phyloP scores from a whole-genome alignment of 2,329 filamentous ascomycete species.

The Verticillium isaacii region DNA sequence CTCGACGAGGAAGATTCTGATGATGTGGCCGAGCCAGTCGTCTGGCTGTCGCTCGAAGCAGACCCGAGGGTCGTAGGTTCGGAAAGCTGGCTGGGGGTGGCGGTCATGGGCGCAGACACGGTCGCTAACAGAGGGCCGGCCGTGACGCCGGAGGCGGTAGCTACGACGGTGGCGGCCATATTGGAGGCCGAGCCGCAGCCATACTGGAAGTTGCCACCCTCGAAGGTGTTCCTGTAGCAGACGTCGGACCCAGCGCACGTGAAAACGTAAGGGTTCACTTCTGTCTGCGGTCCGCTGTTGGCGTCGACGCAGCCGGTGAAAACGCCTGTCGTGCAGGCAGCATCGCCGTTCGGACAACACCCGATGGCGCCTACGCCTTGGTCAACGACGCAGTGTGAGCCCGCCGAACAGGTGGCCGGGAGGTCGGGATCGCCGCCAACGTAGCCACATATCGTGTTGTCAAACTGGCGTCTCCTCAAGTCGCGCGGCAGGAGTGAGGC shows the following conservation, averaged over 20 bases:
- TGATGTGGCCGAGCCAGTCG: slow-evolving; percentile 4
- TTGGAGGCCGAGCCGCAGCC: slow-evolving; percentile 49
- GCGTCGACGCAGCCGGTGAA: slow-evolving; percentile 54
- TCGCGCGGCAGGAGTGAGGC: slow-evolving; percentile 29
- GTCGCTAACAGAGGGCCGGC: slow-evolving; percentile 28
- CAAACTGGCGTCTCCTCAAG: slow-evolving; percentile 31
- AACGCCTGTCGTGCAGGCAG: slow-evolving; percentile 47
- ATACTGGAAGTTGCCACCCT: slow-evolving; percentile 51
- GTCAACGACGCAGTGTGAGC: slow-evolving; percentile 55
- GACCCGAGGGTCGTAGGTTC: slow-evolving; percentile 36
- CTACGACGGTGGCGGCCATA: slow-evolving; percentile 43
- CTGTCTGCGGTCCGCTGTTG: slow-evolving; percentile 43
- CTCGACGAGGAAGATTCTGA: slow-evolving; percentile 5
- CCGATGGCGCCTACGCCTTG: slow-evolving; percentile 43
- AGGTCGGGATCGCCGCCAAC: slow-evolving; percentile 46
- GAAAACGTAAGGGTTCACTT: slow-evolving; percentile 51
- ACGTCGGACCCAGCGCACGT: slow-evolving; percentile 47
- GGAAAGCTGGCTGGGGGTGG: slow-evolving; percentile 29
- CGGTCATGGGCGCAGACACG: slow-evolving; percentile 35
- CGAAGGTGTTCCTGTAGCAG: slow-evolving; percentile 52
- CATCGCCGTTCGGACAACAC: slow-evolving; percentile 48
- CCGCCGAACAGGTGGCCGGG: slow-evolving; percentile 52
- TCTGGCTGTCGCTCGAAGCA: slow-evolving; percentile 4
- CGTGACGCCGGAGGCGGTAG: slow-evolving; percentile 38
- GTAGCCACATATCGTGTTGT: slow-evolving; percentile 54